Evolutionary conservation across 495 filamentous ascomycete species (phyloP).

Genomic region (Neurospora sp.): DNA sequence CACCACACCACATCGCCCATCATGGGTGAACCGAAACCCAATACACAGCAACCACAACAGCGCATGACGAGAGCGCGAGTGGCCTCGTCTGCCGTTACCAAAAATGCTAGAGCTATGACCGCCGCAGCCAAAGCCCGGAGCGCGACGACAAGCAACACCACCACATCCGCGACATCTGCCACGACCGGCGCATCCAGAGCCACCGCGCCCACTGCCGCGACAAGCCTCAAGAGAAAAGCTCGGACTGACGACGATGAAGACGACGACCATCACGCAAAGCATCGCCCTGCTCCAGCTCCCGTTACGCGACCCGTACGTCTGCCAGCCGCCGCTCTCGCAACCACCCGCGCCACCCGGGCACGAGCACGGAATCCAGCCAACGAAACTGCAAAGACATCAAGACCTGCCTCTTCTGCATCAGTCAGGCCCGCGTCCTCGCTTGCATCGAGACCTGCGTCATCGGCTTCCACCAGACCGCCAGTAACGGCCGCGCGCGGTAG

Average conservation of each 20-base stretch:
- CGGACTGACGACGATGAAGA: constrained; percentile 34
- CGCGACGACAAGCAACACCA: constrained; percentile 12
- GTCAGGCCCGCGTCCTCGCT: neutral
- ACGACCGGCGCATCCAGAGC: neutral
- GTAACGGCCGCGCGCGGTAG: constrained; percentile 30
- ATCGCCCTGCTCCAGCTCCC: neutral
- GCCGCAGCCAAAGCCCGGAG: constrained; percentile 31
- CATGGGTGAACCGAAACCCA: constrained; percentile 16
- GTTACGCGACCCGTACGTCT: constrained; percentile 16
- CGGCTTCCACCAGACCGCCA: neutral
- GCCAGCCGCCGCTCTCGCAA: constrained; percentile 18
- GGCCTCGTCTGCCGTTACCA: constrained; percentile 37
- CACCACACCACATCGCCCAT: neutral
- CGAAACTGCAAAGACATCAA: neutral
- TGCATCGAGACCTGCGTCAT: neutral
- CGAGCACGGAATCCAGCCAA: constrained; percentile 33
- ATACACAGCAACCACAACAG: constrained; percentile 44
- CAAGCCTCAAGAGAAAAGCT: constrained; percentile 35
- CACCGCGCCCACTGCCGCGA: neutral
- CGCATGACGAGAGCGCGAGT: constrained; percentile 50
- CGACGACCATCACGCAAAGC: constrained; percentile 25
- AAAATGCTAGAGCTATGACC: constrained; percentile 22
- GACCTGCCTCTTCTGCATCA: neutral
- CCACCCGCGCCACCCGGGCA: constrained; percentile 30
- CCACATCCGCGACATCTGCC: constrained; percentile 13